Evolutionary conservation across 768 basidiomycete species (phyloP), one percentile per base, ranked within the genome.

Genomic region (Ephemerocybe angulata): DNA sequence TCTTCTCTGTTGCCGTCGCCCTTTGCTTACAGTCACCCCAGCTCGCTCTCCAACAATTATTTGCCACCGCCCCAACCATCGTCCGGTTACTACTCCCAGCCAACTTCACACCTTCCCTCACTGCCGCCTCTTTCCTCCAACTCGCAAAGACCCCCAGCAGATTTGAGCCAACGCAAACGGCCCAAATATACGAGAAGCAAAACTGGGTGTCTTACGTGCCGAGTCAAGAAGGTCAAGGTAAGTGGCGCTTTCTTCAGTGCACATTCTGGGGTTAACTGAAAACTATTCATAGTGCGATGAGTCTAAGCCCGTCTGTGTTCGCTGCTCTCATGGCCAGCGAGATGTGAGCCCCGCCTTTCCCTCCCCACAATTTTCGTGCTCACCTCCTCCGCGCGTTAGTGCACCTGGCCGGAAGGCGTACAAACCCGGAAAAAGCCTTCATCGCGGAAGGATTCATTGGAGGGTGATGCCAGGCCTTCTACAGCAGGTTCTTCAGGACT

Each of bases 131-230:
- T 74, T 80, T 54, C 66, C 77, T 11, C 72, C 8, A 37, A 41
- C 41, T 27, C 79, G 3, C 40, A 11, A 25, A 76, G 76, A 22
- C 65, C 75, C 2, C 76, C 74, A 19, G 68, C 79, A 31, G 87
- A 84, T 46, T 56, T 76, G 24, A 63, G 76, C 15, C 76, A 79
- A 63, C 81, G 90, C 56, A 91, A 90, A 67, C 86, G 90, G 31
- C 91, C 90, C 47, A 97, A 97, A 77, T 95, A 95, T 63, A 93
- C 90, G 58, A 83, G 94, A 62, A 92, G 90, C 72, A 94, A 96
- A 75, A 93, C 93, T 1, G 94, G 94, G 22, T 98, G 94, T 67
- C 73, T 96, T 67, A 94, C 91, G 40, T 98, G 94, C 79, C 82
- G 94, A 63, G 83, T 85, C 58, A 94, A 95, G 79, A 91, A 96